phyloP scores from a whole-genome alignment of 129 eudicot genomes.

The Sambucus nigra region DNA sequence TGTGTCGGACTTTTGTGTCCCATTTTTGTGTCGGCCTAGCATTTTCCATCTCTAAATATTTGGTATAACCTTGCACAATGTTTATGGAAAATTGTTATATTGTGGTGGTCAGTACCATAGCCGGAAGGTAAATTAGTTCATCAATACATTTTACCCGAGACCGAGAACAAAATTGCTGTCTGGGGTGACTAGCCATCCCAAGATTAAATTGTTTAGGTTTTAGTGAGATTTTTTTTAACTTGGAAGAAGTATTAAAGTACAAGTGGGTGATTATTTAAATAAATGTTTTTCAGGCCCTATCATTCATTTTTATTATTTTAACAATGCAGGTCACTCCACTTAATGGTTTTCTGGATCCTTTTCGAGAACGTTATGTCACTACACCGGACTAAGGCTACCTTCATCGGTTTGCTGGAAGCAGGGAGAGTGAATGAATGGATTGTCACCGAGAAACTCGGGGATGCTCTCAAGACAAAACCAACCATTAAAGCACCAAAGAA shows the following conservation, averaged over 20 bases:
- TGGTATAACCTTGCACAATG: too few relatives aligned
- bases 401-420: slow-evolving; percentile 56
- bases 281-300: neutral
- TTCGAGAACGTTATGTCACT: slow-evolving; percentile 67
- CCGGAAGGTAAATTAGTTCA: neutral
- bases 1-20: too few relatives aligned
- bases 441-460: slow-evolving; percentile 61
- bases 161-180: too few relatives aligned
- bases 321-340: slow-evolving; percentile 44
- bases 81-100: too few relatives aligned
- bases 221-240: too few relatives aligned
- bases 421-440: slow-evolving; percentile 66
- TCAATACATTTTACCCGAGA: neutral
- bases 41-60: too few relatives aligned
- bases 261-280: neutral
- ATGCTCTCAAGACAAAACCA: slow-evolving; percentile 38
- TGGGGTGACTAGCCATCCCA: neutral
- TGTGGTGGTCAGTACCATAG: too few relatives aligned
- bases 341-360: slow-evolving; percentile 63
- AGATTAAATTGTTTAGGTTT: too few relatives aligned
- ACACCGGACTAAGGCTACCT: slow-evolving; percentile 61
- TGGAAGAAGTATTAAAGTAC: neutral
- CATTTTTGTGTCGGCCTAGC: too few relatives aligned
- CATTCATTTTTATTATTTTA: neutral
- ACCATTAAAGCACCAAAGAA: slow-evolving; percentile 22